These are phyloP conservation scores for Hymenoscyphus scutula DNA, from an alignment of 2,329 filamentous ascomycete species.

Conservation along the genomic window DNA sequence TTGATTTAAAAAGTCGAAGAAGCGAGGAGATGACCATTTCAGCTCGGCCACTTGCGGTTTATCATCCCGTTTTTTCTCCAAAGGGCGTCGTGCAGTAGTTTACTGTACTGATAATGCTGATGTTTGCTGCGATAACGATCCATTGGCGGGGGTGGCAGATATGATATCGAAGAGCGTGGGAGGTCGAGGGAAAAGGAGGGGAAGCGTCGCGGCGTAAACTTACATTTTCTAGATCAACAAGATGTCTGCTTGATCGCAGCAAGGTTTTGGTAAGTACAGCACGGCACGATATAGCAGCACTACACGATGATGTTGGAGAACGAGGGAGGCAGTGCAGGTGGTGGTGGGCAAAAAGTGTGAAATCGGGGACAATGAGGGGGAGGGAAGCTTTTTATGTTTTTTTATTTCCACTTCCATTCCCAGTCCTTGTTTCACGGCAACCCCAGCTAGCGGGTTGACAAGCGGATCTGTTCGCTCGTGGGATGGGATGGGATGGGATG, in stretches of 20 bases:
- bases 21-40: neutral
- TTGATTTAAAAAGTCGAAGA: neutral
- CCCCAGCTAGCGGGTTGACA: neutral
- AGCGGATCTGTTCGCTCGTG: constrained; percentile 4
- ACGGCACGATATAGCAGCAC: neutral
- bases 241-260: neutral
- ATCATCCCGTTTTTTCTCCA: constrained; percentile 5
- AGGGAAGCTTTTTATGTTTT: constrained; percentile 11
- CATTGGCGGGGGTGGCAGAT: constrained; percentile 23
- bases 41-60: neutral
- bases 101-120: constrained; percentile 9
- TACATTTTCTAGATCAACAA: constrained; percentile 8
- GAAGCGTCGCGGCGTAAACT: constrained; percentile 11
- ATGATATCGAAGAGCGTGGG: neutral
- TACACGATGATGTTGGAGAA: constrained; percentile 3
- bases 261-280: neutral
- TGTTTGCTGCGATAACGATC: constrained; percentile 22
- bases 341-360: constrained; percentile 1
- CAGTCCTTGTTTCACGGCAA: neutral
- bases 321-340: constrained; percentile 17
- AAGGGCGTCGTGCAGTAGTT: constrained; percentile 18
- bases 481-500: neutral
- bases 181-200: constrained; percentile 1
- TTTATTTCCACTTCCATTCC: constrained; percentile 1
- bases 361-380: neutral